Evolutionary conservation across 768 basidiomycete species (phyloP), one percentile per base, ranked within the genome.

Genomic region (Ephemerocybe angulata): DNA sequence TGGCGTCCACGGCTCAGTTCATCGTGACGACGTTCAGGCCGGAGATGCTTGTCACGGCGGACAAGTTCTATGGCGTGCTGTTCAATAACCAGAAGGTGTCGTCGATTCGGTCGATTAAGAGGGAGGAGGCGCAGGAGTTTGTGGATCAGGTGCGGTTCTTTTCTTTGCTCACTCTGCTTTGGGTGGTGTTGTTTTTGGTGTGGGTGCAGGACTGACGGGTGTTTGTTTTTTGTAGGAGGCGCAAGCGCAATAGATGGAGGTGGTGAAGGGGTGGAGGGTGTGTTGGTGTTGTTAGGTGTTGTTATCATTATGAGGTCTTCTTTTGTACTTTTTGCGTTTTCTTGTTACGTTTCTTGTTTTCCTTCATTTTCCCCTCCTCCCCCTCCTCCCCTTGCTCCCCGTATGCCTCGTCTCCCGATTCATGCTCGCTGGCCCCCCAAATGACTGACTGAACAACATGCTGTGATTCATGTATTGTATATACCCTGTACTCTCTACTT

Each of bases 11-110:
- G 0, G 96, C 90, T 0, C 97, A 99, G 69, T 98, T 98, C 72
- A 95, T 99, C 67, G 96, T 93, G 29, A 99, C 97, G 2, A 99
- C 97, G 2, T 99, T 99, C 83, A 82, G 95, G 55, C 90, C 95
- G 0, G 97, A 99, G 73, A 94, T 99, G 90, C 77, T 98, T 55
- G 89, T 91, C 2, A 88, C 90, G 0, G 93, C 95, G 0, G 95
- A 98, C 70, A 93, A 96, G 66, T 98, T 96, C 68, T 98, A 98
- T 58, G 97, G 97, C 13, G 97, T 98, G 10, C 72, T 96, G 56
- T 98, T 97, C 75, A 93, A 96, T 70, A 92, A 89, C 62, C 91
- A 96, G 66, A 98, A 98, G 68, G 87, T 98, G 55, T 93, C 90
- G 52, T 89, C 89, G 0, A 94, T 98, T 42, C 80, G 87, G 31